Percentiles rank a stretch among this genome's conserved stretches.
phyloP scores from a whole-genome alignment of 192 early-diverging fungal species.

The Coemansia sp. region DNA sequence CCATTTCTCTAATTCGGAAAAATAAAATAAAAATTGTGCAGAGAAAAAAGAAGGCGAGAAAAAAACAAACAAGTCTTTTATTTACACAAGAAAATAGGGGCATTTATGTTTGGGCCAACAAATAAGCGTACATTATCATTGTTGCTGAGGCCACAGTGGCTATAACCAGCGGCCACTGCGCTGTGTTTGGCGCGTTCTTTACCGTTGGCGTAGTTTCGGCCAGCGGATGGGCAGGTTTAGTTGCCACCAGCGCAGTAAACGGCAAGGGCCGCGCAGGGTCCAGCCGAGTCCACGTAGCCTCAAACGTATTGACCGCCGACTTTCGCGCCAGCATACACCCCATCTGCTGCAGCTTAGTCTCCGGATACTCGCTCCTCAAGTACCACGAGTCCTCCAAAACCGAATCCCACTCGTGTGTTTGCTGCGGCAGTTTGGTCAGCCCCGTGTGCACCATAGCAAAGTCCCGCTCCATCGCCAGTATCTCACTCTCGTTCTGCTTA shows the following conservation, averaged over 20 bases:
- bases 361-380: constrained; percentile 37
- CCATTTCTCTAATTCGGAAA: neutral
- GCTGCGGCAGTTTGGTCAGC: constrained; percentile 28
- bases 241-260: neutral
- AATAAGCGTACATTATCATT: constrained; percentile 44
- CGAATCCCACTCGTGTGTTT: constrained; percentile 20
- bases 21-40: constrained; percentile 1
- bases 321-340: constrained; percentile 27
- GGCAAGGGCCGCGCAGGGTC: constrained; percentile 39
- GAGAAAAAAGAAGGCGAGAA: neutral
- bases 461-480: constrained; percentile 40
- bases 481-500: constrained; percentile 16
- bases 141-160: constrained; percentile 46
- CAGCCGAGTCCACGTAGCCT: constrained; percentile 44
- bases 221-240: neutral
- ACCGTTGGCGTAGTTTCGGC: neutral
- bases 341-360: constrained; percentile 42
- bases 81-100: constrained; percentile 1
- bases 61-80: constrained; percentile 4
- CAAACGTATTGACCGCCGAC: constrained; percentile 40
- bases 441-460: constrained; percentile 42
- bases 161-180: constrained; percentile 40
- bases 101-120: constrained; percentile 35
- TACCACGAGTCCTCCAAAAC: constrained; percentile 42
- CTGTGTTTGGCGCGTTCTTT: neutral